These are phyloP conservation scores for Pseudogymnoascus sp. DNA, from an alignment of 2,329 filamentous ascomycete genomes.

Conservation along the genomic window DNA sequence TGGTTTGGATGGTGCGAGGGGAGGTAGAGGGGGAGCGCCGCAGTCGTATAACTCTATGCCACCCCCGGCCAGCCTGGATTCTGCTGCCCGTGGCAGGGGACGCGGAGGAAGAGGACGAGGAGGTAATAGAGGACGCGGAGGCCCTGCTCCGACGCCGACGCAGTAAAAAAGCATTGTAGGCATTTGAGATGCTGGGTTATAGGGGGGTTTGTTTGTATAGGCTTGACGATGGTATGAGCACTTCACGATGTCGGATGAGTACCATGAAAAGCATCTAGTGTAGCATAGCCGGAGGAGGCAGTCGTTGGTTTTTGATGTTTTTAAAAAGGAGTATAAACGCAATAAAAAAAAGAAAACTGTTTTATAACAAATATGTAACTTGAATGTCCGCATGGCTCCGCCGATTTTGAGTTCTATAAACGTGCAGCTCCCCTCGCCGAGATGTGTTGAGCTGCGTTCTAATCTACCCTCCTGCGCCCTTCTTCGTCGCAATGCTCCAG, in stretches of 20 bases:
- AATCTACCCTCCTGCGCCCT: neutral
- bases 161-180: neutral
- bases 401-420: neutral
- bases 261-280: slow-evolving; percentile 4
- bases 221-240: slow-evolving; percentile 7
- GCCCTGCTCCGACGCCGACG: slow-evolving; percentile 12
- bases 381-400: neutral
- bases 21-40: slow-evolving; percentile 2
- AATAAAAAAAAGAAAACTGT: slow-evolving; percentile 1
- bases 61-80: slow-evolving; percentile 51
- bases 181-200: neutral
- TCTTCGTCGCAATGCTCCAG: neutral
- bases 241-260: neutral
- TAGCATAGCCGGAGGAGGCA: neutral
- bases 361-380: neutral
- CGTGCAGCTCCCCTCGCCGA: neutral
- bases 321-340: neutral
- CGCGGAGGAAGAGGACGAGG: slow-evolving; percentile 20
- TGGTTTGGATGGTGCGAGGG: neutral
- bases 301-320: slow-evolving; percentile 1
- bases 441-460: neutral
- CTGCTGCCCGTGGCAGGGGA: slow-evolving; percentile 31
- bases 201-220: neutral
- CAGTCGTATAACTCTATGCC: slow-evolving; percentile 49
- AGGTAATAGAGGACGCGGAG: slow-evolving; percentile 19